Percentiles rank a stretch among this genome's conserved stretches.
Conservation (phyloP, 768 basidiomycete genomes). For the Leucogyrophana mollusca region DNA sequence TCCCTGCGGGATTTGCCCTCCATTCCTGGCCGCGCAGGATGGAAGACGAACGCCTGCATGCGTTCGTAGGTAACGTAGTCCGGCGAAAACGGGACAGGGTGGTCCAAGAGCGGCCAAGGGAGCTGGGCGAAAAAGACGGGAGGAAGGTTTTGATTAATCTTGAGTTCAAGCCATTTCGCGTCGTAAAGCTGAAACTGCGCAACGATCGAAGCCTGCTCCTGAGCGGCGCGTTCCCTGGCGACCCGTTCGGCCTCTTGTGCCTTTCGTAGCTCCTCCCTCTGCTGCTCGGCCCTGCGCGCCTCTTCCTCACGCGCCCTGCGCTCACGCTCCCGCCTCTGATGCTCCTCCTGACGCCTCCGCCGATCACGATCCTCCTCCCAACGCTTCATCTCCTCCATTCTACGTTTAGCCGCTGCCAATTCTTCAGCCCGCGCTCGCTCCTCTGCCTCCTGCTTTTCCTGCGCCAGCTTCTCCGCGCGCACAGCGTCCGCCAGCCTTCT, state of each 20-base stretch:
- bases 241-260: conserved; percentile 4
- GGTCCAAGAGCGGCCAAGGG: conserved; percentile 44
- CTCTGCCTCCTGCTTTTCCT: conserved; percentile 13
- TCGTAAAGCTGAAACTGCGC: conserved; percentile 27
- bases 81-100: conserved; percentile 11
- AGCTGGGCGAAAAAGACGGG: conserved; percentile 29
- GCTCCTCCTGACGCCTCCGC: conserved; percentile 17
- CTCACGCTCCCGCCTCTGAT: conserved; percentile 18
- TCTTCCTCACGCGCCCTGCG: conserved; percentile 17
- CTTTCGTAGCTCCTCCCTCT: conserved; percentile 16
- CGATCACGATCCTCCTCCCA: conserved; percentile 12
- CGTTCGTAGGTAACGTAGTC: conserved; percentile 34
- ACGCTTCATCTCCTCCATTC: conserved; percentile 14
- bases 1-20: conserved; percentile 34
- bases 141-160: conserved; percentile 15
- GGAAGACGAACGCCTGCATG: conserved; percentile 40
- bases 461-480: conserved; percentile 20
- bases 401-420: neutral
- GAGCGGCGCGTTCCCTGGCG: neutral
- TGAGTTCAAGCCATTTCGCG: conserved; percentile 37
- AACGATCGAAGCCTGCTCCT: conserved; percentile 5
- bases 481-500: conserved; percentile 10
- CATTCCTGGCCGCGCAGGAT: conserved; percentile 27
- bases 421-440: conserved; percentile 11
- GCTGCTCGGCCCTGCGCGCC: conserved; percentile 6